These are phyloP conservation scores for Fomitopsis pinicola DNA, from an alignment of 1,284 basidiomycete species.

Conservation along the genomic window DNA sequence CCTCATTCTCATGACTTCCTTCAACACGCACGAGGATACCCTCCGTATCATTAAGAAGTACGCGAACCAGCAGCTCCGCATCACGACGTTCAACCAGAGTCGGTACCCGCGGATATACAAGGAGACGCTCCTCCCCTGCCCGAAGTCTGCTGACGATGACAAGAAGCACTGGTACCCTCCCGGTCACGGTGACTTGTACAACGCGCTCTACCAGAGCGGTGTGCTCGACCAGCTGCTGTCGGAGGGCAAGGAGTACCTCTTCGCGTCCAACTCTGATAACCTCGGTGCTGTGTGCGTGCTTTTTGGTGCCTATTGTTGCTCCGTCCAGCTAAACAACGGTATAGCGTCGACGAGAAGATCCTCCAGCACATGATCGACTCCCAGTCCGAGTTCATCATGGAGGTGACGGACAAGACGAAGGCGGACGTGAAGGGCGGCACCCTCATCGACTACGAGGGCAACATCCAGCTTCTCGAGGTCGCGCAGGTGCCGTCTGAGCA, in stretches of 20 bases:
- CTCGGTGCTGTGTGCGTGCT: conserved; percentile 78
- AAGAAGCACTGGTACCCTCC: conserved; percentile 99
- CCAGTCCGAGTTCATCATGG: conserved; percentile 92
- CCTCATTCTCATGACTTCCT: conserved; percentile 99
- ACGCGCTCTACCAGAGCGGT: conserved; percentile 91
- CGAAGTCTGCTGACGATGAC: conserved; percentile 83
- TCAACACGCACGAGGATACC: conserved; percentile 98
- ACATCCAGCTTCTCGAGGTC: conserved; percentile 93
- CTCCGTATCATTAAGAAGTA: conserved; percentile 99
- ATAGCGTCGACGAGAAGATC: conserved; percentile 71
- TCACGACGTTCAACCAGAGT: conserved; percentile 97
- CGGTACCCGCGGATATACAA: conserved; percentile 97
- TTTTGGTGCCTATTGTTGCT: not conserved
- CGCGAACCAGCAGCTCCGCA: conserved; percentile 95
- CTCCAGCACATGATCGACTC: conserved; percentile 89
- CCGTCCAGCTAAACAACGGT: not conserved
- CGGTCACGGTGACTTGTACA: conserved; percentile 97
- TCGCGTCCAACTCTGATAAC: conserved; percentile 99
- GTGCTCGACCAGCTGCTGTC: conserved; percentile 93
- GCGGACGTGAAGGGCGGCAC: conserved; percentile 99
- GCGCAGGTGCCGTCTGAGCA: conserved; percentile 98
- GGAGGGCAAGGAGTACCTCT: conserved; percentile 98
- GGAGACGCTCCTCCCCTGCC: conserved; percentile 90
- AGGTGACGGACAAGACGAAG: conserved; percentile 99
- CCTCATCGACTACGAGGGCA: conserved; percentile 94